phyloP scores from a whole-genome alignment of 2,329 filamentous ascomycete genomes.

The Didymellaceae sp. region DNA sequence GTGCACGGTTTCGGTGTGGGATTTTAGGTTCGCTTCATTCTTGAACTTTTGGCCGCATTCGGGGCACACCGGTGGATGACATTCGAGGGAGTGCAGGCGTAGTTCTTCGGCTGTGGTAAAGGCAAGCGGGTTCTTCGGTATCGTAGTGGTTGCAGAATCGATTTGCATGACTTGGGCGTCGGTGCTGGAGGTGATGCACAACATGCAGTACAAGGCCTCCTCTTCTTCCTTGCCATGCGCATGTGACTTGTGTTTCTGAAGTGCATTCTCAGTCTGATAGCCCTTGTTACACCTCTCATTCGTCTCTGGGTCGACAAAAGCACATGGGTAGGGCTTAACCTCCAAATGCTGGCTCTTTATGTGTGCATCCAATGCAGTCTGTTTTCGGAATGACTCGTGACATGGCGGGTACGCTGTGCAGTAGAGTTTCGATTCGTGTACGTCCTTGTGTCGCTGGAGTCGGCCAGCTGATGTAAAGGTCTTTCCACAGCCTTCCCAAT shows the following conservation, averaged over 20 bases:
- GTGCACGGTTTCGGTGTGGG: constrained; percentile 79
- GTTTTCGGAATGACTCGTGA: constrained; percentile 82
- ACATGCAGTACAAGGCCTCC: constrained; percentile 74
- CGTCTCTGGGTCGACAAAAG: constrained; percentile 60
- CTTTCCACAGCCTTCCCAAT: constrained; percentile 76
- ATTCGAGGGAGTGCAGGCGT: constrained; percentile 73
- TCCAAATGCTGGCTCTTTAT: constrained; percentile 77
- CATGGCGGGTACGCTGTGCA: constrained; percentile 76
- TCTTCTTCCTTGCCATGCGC: constrained; percentile 67
- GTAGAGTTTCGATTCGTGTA: constrained; percentile 78
- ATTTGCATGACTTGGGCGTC: constrained; percentile 39
- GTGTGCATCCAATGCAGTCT: constrained; percentile 83
- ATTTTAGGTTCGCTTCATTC: constrained; percentile 59
- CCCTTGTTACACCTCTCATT: constrained; percentile 67
- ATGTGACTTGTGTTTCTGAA: constrained; percentile 74
- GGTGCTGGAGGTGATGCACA: constrained; percentile 61
- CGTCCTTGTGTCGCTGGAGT: constrained; percentile 76
- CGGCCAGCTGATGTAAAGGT: constrained; percentile 81
- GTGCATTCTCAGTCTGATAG: constrained; percentile 74
- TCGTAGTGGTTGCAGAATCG: constrained; percentile 21
- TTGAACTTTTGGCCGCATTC: constrained; percentile 75
- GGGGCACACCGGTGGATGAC: constrained; percentile 74
- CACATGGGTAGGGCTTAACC: constrained; percentile 74
- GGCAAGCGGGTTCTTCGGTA: constrained; percentile 29
- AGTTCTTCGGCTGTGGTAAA: constrained; percentile 78